Base-by-base conservation (phyloP, 1,284 basidiomycete genomes). In the Apiotrichum gracile region DNA sequence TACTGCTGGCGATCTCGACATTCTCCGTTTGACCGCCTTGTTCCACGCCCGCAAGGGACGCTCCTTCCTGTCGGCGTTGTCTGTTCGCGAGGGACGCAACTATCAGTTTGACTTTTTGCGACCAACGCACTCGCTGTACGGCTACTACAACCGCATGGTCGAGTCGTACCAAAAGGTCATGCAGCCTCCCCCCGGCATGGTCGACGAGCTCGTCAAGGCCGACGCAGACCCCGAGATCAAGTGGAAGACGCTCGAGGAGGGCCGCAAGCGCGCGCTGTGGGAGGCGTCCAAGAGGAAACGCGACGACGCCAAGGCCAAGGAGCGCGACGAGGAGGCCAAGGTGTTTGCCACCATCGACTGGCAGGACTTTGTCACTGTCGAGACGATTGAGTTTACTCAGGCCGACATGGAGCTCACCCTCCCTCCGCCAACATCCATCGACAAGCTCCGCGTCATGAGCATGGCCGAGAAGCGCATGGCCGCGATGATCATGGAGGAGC, bases 301-400 rank as follows among this genome's bases (percentile, higher is more conserved):
- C 72, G 85, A 91, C 61, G 87, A 91, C 77, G 87, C 86, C 70
- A 82, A 85, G 47, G 83, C 89, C 62, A 88, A 94, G 64, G 89
- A 96, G 64, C 84, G 87, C 60, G 92, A 97, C 71, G 88, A 73
- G 52, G 72, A 74, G 55, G 61, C 63, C 26, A 54, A 64, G 48
- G 91, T 91, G 10, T 92, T 97, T 69, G 88, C 91, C 44, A 89
- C 93, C 70, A 97, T 99, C 68, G 96, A 98, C 72, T 99, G 96
- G 96, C 91, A 98, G 68, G 96, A 98, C 75, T 98, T 97, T 77
- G 91, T 93, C 48, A 91, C 97, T 55, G 96, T 97, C 17, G 91
- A 97, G 70, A 98, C 94, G 21, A 97, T 98, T 63, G 96, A 98
- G 73, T 96, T 98, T 67, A 98, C 96, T 12, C 84, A 86, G 47